Evolutionary conservation across 352 stramenopile species (phyloP), one percentile per base, ranked within the genome.

Genomic region (Pythium sp.): DNA sequence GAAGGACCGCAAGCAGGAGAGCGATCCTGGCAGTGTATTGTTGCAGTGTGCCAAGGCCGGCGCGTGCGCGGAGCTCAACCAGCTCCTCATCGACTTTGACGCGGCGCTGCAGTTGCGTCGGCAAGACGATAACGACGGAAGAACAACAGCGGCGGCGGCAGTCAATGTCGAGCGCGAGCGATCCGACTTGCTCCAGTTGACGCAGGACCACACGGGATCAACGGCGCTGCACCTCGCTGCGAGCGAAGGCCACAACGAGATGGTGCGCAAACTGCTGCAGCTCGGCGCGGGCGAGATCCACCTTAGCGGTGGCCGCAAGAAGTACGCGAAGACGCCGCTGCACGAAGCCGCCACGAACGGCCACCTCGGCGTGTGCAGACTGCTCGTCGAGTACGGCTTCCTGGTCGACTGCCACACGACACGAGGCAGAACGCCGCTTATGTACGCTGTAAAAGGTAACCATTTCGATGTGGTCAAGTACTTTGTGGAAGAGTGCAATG

Each of bases 371-470:
- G 77, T 81, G 5, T 92, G 80, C 64, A 65, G 65, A 3, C 38
- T 87, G 38, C 71, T 92, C 24, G 79, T 94, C 22, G 69, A 73
- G 43, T 84, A 78, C 56, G 86, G 82, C 0, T 76, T 90, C 22
- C 69, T 92, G 14, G 82, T 94, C 24, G 82, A 91, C 56, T 90
- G 82, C 63, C 86, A 94, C 74, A 94, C 86, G 53, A 94, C 86
- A 26, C 81, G 86, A 49, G 82, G 77, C 14, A 75, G 86, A 24
- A 94, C 86, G 38, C 86, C 82, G 54, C 73, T 94, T 47, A 90
- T 94, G 84, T 92, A 92, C 55, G 80, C 83, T 20, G 79, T 86
- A 18, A 91, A 89, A 54, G 82, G 84, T 43, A 79, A 81, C 60
- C 83, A 90, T 53, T 36, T 90, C 54, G 72, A 80, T 2, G 63